A percentile compares a stretch with the other conserved stretches of the same genome.
Conservation (phyloP, 2,329 filamentous ascomycete species). For the Exophiala viscosa region DNA sequence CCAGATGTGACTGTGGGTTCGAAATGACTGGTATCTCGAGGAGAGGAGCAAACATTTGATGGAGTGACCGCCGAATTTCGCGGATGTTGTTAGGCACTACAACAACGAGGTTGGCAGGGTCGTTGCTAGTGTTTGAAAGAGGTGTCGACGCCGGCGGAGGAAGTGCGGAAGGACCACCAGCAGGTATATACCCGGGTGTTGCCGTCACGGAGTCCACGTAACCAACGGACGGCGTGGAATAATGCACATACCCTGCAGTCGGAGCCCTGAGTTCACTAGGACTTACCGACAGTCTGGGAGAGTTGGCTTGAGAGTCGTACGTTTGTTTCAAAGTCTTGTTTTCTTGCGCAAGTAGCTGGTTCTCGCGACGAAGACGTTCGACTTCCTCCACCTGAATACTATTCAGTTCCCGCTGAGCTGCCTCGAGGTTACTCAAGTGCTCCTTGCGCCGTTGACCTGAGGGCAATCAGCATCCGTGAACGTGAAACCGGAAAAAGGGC, state of each 20-base stretch:
- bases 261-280: constrained; percentile 28
- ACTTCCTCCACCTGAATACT: constrained; percentile 41
- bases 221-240: constrained; percentile 15
- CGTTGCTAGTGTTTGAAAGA: constrained; percentile 16
- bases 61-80: constrained; percentile 35
- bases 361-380: constrained; percentile 39
- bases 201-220: constrained; percentile 18
- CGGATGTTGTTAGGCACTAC: constrained; percentile 37
- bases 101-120: constrained; percentile 25
- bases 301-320: constrained; percentile 34
- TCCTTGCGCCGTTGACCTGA: constrained; percentile 45
- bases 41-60: constrained; percentile 36
- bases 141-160: constrained; percentile 18
- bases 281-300: constrained; percentile 25
- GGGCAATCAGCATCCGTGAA: constrained; percentile 10
- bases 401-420: constrained; percentile 40
- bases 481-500: background rate
- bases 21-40: constrained; percentile 35
- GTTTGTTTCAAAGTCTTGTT: constrained; percentile 39
- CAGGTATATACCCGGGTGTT: constrained; percentile 9
- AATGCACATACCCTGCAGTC: constrained; percentile 23
- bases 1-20: constrained; percentile 36
- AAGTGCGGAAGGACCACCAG: constrained; percentile 6
- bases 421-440: constrained; percentile 43
- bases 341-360: constrained; percentile 39